Percentiles rank a stretch among this genome's conserved stretches.
phyloP scores from a whole-genome alignment of 2,329 filamentous ascomycete genomes.

The Neophaeococcomyces aloes region DNA sequence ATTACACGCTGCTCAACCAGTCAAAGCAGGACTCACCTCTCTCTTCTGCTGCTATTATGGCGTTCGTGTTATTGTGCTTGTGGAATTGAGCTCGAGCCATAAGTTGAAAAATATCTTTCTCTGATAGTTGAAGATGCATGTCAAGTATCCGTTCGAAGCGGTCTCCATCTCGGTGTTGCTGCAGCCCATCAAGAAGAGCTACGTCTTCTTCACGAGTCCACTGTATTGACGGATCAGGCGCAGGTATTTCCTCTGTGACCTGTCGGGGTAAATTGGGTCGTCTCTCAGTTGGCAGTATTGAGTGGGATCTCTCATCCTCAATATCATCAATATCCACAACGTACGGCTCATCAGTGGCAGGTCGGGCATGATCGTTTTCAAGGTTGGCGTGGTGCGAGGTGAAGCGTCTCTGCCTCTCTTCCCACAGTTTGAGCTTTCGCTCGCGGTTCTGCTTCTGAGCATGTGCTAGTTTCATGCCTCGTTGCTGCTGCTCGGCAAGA shows the following conservation, averaged over 20 bases:
- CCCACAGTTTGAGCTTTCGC: no score
- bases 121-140: conserved; percentile 13
- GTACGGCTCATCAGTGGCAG: neutral
- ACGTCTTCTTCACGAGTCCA: conserved; percentile 22
- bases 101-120: conserved; percentile 15
- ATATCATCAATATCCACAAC: conserved; percentile 15
- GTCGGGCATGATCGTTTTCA: neutral
- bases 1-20: conserved; percentile 20
- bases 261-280: conserved; percentile 7
- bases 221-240: conserved; percentile 5
- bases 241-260: conserved; percentile 15
- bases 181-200: conserved; percentile 23
- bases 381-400: neutral
- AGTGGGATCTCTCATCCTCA: conserved; percentile 8
- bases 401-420: neutral
- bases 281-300: neutral
- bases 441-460: neutral
- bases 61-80: conserved; percentile 17
- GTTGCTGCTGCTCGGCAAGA: neutral
- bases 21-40: conserved; percentile 6
- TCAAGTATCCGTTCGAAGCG: conserved; percentile 24
- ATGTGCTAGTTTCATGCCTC: neutral
- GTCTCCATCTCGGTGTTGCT: conserved; percentile 18
- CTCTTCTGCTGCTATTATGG: conserved; percentile 6
- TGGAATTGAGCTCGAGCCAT: conserved; percentile 16